These are phyloP conservation scores for Mallotus repandus DNA, from an alignment of 441 rosid species.

Conservation along the genomic window DNA sequence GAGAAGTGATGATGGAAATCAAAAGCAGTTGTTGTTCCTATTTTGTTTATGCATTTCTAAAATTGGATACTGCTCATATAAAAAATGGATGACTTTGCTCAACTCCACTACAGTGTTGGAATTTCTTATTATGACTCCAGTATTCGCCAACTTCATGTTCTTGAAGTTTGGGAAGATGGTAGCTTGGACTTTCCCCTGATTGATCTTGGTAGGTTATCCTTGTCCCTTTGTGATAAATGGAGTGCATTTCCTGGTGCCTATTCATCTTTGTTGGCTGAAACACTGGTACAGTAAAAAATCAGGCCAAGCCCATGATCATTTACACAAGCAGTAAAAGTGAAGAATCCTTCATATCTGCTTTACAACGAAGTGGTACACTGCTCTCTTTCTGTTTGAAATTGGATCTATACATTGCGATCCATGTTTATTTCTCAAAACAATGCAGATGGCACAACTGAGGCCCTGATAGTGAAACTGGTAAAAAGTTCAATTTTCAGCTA, in stretches of 20 bases:
- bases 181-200: conserved; percentile 65
- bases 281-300: conserved; percentile 67
- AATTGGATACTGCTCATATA: not conserved
- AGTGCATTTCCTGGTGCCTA: conserved; percentile 8
- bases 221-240: conserved; percentile 14
- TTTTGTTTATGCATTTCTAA: not conserved
- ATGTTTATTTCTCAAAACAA: conserved; percentile 31
- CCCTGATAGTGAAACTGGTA: conserved; percentile 65
- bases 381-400: conserved; percentile 18
- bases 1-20: not conserved
- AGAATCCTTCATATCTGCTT: conserved; percentile 77
- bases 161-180: conserved; percentile 94
- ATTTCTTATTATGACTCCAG: conserved; percentile 84
- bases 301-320: conserved; percentile 72
- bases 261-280: conserved; percentile 27
- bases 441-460: conserved; percentile 67
- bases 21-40: not conserved
- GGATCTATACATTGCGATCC: conserved; percentile 22
- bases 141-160: conserved; percentile 81
- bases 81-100: conserved; percentile 11
- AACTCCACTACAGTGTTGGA: conserved; percentile 58
- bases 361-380: conserved; percentile 69
- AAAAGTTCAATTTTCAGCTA: conserved; percentile 95
- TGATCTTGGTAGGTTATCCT: conserved; percentile 63
- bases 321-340: conserved; percentile 95